Conservation (phyloP, 208 protist species). For the Endotrypanum monterogeii region DNA sequence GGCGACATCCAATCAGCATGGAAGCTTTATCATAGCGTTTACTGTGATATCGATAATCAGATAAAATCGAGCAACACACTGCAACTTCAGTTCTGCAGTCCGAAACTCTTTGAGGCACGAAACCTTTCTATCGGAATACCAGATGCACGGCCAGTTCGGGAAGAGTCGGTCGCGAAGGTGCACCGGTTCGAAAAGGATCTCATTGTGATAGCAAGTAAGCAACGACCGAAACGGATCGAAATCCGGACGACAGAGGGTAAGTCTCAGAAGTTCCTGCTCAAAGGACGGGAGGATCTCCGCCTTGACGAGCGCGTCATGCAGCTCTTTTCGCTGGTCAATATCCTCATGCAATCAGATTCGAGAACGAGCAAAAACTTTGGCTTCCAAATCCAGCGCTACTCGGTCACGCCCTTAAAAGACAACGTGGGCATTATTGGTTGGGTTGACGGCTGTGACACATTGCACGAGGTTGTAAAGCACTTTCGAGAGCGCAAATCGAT, state of each 20-base stretch:
- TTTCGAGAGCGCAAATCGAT: conserved; percentile 64
- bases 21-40: conserved; percentile 86
- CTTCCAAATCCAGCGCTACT: conserved; percentile 93
- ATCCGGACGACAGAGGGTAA: conserved; percentile 95
- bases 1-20: conserved; percentile 84
- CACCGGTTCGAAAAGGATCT: conserved; percentile 90
- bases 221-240: conserved; percentile 97
- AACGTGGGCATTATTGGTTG: conserved; percentile 99
- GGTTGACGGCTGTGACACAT: conserved; percentile 97
- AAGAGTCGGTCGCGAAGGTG: conserved; percentile 91
- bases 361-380: conserved; percentile 84
- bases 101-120: conserved; percentile 78
- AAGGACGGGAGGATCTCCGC: conserved; percentile 97
- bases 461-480: conserved; percentile 85
- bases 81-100: conserved; percentile 77
- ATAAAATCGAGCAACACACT: conserved; percentile 60
- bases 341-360: conserved; percentile 93
- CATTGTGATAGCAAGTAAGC: conserved; percentile 98
- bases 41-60: conserved; percentile 77
- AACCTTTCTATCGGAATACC: conserved; percentile 82
- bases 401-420: conserved; percentile 98
- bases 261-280: conserved; percentile 98
- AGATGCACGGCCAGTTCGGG: conserved; percentile 81
- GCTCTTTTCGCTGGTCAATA: conserved; percentile 99
- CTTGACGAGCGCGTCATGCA: conserved; percentile 99